Evolutionary conservation across 768 basidiomycete species (phyloP).

Genomic region (Termitomyces sp.): DNA sequence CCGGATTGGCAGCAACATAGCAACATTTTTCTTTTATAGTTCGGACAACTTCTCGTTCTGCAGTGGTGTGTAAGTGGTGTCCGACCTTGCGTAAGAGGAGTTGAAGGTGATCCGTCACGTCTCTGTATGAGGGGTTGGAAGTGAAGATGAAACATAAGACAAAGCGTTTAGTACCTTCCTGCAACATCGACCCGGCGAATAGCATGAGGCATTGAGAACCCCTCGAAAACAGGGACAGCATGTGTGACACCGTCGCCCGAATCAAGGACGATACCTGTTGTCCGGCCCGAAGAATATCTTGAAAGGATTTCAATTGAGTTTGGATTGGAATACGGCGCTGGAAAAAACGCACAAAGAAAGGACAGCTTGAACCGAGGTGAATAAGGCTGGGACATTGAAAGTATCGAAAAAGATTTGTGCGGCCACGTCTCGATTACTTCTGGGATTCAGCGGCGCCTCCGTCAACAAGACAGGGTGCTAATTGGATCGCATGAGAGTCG

Average conservation of each 20-base stretch:
- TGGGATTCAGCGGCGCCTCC: constrained; percentile 95
- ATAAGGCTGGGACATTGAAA: constrained; percentile 97
- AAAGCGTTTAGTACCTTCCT: constrained; percentile 63
- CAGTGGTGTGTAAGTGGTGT: constrained; percentile 92
- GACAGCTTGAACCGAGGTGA: constrained; percentile 95
- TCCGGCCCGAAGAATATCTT: constrained; percentile 97
- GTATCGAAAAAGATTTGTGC: constrained; percentile 99
- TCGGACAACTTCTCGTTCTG: constrained; percentile 94
- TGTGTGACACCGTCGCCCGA: constrained; percentile 99
- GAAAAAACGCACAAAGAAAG: constrained; percentile 74
- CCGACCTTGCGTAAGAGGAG: constrained; percentile 90
- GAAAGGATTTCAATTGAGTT: constrained; percentile 9
- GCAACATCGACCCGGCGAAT: constrained; percentile 95
- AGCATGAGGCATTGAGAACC: constrained; percentile 98
- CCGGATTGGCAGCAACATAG: constrained; percentile 88
- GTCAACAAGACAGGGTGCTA: constrained; percentile 97
- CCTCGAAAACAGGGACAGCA: constrained; percentile 97
- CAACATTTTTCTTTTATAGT: constrained; percentile 99
- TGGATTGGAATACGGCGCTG: neutral
- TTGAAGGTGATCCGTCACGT: constrained; percentile 96
- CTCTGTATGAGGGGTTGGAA: constrained; percentile 44
- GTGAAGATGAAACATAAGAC: neutral
- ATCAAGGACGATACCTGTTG: constrained; percentile 98
- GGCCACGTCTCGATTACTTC: constrained; percentile 92
- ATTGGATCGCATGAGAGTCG: constrained; percentile 11